Evolutionary conservation across 2,329 filamentous ascomycete genomes (phyloP), one percentile per base, ranked within the genome.

Genomic region (Aureobasidium sp.): DNA sequence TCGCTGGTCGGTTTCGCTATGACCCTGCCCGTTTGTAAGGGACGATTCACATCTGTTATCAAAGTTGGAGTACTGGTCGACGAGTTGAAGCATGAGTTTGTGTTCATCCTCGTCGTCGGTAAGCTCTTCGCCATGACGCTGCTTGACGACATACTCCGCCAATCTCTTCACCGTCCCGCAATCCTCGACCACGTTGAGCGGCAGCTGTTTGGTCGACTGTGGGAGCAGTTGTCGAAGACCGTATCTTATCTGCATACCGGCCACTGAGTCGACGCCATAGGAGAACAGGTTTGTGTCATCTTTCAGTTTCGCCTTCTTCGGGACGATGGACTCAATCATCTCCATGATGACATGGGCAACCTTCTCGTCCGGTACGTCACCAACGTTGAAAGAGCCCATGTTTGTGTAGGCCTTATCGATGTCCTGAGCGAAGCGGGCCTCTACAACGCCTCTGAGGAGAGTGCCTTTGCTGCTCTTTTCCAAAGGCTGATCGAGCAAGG

Each of bases 391-490:
- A 4, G 45, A 32, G 22, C 38, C 30, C 27, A 56, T 53, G 38
- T 52, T 45, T 6, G 27, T 40, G 35, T 82, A 83, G 0, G 74
- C 71, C 1, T 58, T 44, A 7, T 74, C 66, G 19, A 84, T 82
- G 1, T 68, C 55, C 0, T 66, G 53, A 1, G 64, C 61, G 58
- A 78, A 84, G 6, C 66, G 66, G 38, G 73, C 68, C 54, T 82
- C 78, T 0, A 76, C 79, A 41, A 70, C 70, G 11, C 65, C 67
- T 21, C 81, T 70, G 14, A 85, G 65, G 1, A 81, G 68, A 0
- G 79, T 82, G 0, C 81, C 81, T 63, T 85, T 85, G 57, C 79
- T 84, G 56, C 78, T 84, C 63, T 81, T 84, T 54, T 76, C 71
- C 0, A 83, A 65, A 12, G 64, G 61, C 0, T 66, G 58, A 0